phyloP scores from a whole-genome alignment of 495 filamentous ascomycete species.

The Trypethelium eluteriae region DNA sequence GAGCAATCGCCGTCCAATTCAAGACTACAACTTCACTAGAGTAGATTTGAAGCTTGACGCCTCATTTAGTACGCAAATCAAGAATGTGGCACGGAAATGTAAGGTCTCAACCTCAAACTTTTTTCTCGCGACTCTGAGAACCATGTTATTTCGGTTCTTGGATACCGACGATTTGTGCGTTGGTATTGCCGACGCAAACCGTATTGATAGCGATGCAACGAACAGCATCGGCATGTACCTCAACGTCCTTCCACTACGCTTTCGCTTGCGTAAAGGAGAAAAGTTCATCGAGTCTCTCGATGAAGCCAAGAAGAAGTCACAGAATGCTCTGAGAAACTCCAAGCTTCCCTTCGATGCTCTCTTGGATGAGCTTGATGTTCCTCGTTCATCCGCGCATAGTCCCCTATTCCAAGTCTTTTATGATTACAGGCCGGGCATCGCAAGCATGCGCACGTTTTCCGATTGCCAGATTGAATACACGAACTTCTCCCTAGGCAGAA shows the following conservation, averaged over 20 bases:
- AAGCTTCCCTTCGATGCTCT: constrained; percentile 42
- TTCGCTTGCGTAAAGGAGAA: constrained; percentile 2
- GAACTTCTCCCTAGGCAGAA: neutral
- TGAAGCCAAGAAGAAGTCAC: neutral
- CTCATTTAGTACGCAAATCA: neutral
- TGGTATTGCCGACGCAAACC: constrained; percentile 18
- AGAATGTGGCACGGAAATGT: neutral
- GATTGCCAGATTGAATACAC: constrained; percentile 10
- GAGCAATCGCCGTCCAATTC: neutral
- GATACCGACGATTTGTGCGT: constrained; percentile 13
- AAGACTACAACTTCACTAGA: neutral
- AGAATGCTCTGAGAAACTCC: constrained; percentile 24
- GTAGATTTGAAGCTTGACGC: neutral
- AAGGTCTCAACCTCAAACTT: constrained; percentile 40
- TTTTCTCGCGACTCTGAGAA: constrained; percentile 36
- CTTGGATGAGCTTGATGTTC: constrained; percentile 35
- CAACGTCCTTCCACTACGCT: constrained; percentile 17
- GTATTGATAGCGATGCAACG: constrained; percentile 2
- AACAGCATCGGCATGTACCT: constrained; percentile 15
- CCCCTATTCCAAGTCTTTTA: constrained; percentile 40
- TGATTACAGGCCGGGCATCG: constrained; percentile 35
- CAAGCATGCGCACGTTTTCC: constrained; percentile 28
- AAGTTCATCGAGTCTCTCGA: neutral
- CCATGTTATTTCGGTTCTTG: constrained; percentile 29
- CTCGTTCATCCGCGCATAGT: constrained; percentile 32